Percentiles rank a stretch among this genome's conserved stretches.
Conservation (phyloP, 2,329 filamentous ascomycete species). For the Penicillium sp. region DNA sequence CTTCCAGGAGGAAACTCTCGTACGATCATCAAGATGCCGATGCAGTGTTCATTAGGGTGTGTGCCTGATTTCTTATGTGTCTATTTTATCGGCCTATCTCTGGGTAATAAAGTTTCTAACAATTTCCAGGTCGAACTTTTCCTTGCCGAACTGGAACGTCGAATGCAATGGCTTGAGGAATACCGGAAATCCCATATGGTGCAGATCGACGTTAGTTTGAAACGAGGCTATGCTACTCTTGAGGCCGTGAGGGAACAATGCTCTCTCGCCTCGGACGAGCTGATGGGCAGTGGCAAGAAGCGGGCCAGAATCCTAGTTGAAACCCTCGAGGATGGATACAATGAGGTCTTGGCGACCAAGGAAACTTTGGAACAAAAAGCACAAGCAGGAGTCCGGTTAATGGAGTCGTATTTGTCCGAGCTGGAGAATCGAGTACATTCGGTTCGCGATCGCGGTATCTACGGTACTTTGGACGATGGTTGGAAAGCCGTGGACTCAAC, state of each 20-base stretch:
- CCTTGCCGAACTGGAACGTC: conserved; percentile 76
- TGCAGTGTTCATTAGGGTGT: conserved; percentile 44
- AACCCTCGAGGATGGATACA: conserved; percentile 81
- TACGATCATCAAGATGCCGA: conserved; percentile 45
- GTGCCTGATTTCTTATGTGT: conserved; percentile 4
- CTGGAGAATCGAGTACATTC: conserved; percentile 80
- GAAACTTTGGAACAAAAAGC: conserved; percentile 91
- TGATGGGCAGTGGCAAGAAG: conserved; percentile 80
- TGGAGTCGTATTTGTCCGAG: conserved; percentile 80
- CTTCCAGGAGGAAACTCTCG: conserved; percentile 40
- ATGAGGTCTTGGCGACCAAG: conserved; percentile 77
- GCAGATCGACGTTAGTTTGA: conserved; percentile 76
- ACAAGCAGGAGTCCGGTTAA: conserved; percentile 75
- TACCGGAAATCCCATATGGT: conserved; percentile 79
- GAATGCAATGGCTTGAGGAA: conserved; percentile 81
- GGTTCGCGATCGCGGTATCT: conserved; percentile 71
- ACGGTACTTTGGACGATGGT: conserved; percentile 73
- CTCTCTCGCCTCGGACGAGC: conserved; percentile 81
- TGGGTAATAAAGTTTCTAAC: conserved; percentile 8
- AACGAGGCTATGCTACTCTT: conserved; percentile 78
- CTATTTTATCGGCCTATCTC: background rate
- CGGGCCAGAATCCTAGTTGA: conserved; percentile 87
- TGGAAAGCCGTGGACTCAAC: conserved; percentile 76
- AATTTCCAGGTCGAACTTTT: conserved; percentile 44
- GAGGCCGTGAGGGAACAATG: conserved; percentile 84